phyloP scores from a whole-genome alignment of 768 basidiomycete species.

The Suillus ampliporus region DNA sequence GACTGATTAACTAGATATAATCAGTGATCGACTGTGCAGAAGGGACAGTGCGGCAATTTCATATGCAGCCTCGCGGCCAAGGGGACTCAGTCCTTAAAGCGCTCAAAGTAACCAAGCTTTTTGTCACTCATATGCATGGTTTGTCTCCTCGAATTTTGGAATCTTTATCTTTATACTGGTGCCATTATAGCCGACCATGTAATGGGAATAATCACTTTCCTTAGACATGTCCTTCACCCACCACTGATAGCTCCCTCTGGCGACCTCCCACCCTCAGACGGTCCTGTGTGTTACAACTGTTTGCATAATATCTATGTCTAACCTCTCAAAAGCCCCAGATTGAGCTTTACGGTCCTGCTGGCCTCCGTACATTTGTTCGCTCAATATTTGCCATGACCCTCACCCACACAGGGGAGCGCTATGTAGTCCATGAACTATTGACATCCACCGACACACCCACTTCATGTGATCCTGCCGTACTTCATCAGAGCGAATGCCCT shows the following conservation, averaged over 20 bases:
- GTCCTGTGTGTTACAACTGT: slow-evolving; percentile 16
- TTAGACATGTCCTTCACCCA: slow-evolving; percentile 62
- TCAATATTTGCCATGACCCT: slow-evolving; percentile 71
- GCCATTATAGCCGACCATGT: slow-evolving; percentile 65
- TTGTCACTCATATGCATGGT: slow-evolving; percentile 90
- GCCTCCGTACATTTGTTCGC: slow-evolving; percentile 77
- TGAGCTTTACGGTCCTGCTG: slow-evolving; percentile 81
- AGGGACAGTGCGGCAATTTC: slow-evolving; percentile 76
- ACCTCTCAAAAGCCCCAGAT: slow-evolving; percentile 49
- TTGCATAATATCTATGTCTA: slow-evolving; percentile 8
- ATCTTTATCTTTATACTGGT: not conserved
- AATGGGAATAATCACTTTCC: slow-evolving; percentile 72
- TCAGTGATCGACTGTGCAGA: slow-evolving; percentile 87
- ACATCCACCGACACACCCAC: slow-evolving; percentile 56
- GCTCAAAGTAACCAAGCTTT: slow-evolving; percentile 65
- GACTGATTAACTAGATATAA: slow-evolving; percentile 12
- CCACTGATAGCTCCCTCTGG: slow-evolving; percentile 33
- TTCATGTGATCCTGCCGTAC: slow-evolving; percentile 50
- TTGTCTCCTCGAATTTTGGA: slow-evolving; percentile 18
- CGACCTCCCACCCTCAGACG: slow-evolving; percentile 17
- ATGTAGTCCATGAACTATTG: slow-evolving; percentile 82
- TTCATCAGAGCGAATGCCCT: slow-evolving; percentile 67
- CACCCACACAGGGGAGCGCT: slow-evolving; percentile 62
- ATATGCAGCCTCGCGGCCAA: slow-evolving; percentile 50
- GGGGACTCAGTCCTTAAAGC: slow-evolving; percentile 42